Evolutionary conservation across 2,329 filamentous ascomycete species (phyloP), one percentile per base, ranked within the genome.

Genomic region (Aspergillus oerlinghausenensis): DNA sequence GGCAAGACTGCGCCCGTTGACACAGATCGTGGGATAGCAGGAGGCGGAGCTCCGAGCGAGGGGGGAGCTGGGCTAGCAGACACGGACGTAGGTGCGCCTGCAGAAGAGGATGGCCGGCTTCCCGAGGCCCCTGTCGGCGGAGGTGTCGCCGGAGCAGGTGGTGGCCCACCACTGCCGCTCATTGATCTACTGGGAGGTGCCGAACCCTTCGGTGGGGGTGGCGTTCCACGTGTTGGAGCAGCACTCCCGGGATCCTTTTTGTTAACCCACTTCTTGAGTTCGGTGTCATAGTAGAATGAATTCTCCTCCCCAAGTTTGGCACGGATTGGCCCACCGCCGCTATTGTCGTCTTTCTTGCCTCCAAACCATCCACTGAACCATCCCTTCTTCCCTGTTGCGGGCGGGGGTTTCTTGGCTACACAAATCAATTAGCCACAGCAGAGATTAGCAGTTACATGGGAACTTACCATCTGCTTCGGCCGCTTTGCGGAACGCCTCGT

Each of bases 191-290:
- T 77, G 55, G 73, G 80, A 60, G 76, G 80, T 55, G 73, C 76
- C 3, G 78, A 76, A 5, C 79, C 82, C 64, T 82, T 86, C 0
- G 92, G 92, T 4, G 92, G 92, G 1, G 94, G 92, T 1, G 93
- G 89, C 0, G 92, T 86, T 1, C 86, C 86, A 49, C 78, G 76
- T 26, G 78, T 70, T n/a, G 77, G 74, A 25, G 80, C 83, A 54
- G 88, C 87, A 7, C 84, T 82, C 14, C 78, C 78, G 11, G 87
- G 87, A 10, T 85, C 85, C 71, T 96, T 97, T 80, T 97, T 97
- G 79, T 99, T 97, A 71, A 99, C 82, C 95, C 95, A 99, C 71
- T 94, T 92, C 79, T 96, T 95, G 52, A 96, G 83, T n/a, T 97
- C 90, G 2, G 92, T 89, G 69, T 99, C 94, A 68, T 94, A 99